Evolutionary conservation across 2,329 filamentous ascomycete species (phyloP).

Genomic region (Bimuria novae-zelandiae): DNA sequence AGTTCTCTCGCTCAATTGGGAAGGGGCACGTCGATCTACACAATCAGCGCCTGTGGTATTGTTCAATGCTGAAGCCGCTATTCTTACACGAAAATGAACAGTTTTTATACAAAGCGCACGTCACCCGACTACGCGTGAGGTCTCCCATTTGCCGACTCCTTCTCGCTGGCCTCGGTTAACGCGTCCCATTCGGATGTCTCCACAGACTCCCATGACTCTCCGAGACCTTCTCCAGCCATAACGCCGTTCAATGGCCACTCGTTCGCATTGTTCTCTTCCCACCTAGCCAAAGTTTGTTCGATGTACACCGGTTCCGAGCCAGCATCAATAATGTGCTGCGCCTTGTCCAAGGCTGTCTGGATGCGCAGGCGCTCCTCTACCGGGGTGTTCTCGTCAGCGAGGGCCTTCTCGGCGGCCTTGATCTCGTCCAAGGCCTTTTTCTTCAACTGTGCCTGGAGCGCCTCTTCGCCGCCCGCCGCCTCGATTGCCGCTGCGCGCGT

Average conservation of each 20-base stretch:
- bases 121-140: not conserved
- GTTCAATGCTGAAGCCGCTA: not conserved
- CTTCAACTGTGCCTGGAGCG: conserved; percentile 15
- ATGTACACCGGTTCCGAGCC: conserved; percentile 25
- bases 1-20: too few relatives aligned
- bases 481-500: conserved; percentile 9
- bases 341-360: conserved; percentile 25
- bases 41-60: not conserved
- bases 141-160: not conserved
- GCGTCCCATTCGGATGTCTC: too few relatives aligned
- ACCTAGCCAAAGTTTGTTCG: conserved; percentile 19
- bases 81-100: conserved; percentile 4
- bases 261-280: conserved; percentile 3
- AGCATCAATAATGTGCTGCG: conserved; percentile 24
- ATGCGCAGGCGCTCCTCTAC: conserved; percentile 19
- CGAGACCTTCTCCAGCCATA: not conserved
- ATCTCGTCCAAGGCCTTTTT: conserved; percentile 17
- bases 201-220: not conserved
- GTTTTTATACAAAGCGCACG: not conserved
- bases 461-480: conserved; percentile 20
- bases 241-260: not conserved
- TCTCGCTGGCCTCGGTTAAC: not conserved
- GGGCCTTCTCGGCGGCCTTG: conserved; percentile 26
- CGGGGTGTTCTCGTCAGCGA: conserved; percentile 18
- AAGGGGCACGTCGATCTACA: too few relatives aligned